Percentiles rank a stretch among this genome's conserved stretches.
Evolutionary conservation across 148 eudicot species (phyloP).

Genomic region (Suaeda aralocaspica): DNA sequence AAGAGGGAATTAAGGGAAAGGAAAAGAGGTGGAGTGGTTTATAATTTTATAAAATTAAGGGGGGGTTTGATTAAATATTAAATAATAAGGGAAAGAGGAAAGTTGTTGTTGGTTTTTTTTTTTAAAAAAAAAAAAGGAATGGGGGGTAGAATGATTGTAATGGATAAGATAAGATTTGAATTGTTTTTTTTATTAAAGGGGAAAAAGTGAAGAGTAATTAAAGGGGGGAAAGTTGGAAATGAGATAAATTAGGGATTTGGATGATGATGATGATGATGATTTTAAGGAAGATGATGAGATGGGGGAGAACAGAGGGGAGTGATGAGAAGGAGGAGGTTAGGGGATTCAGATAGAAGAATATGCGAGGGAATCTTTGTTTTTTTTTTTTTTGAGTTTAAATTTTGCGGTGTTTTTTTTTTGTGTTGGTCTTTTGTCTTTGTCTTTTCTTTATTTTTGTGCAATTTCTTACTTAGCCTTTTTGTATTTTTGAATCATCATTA

Average conservation of each 20-base stretch:
- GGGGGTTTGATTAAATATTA: not conserved
- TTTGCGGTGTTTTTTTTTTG: not conserved
- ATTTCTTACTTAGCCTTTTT: no score
- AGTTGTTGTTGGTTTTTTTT: not conserved
- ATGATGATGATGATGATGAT: not conserved
- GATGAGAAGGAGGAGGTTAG: not conserved
- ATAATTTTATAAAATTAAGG: not conserved
- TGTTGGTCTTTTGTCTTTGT: no score
- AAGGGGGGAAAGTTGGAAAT: not conserved
- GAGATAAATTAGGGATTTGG: not conserved
- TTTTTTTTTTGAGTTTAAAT: not conserved
- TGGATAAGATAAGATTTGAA: slow-evolving; percentile 6
- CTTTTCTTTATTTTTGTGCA: no score
- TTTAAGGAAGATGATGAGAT: not conserved
- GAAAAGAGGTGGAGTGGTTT: no score
- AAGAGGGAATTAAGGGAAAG: not conserved
- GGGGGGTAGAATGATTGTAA: not conserved
- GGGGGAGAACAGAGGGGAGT: not conserved
- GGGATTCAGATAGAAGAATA: slow-evolving; percentile 9
- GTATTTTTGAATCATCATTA: no score
- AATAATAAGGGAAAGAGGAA: not conserved
- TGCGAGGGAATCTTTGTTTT: slow-evolving; percentile 25
- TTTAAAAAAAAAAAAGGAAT: not conserved
- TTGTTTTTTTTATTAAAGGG: no score
- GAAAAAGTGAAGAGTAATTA: not conserved